Percentiles rank a stretch among this genome's conserved stretches.
phyloP scores from a whole-genome alignment of 176 grass and related monocot genomes.

The Ananas comosus region DNA sequence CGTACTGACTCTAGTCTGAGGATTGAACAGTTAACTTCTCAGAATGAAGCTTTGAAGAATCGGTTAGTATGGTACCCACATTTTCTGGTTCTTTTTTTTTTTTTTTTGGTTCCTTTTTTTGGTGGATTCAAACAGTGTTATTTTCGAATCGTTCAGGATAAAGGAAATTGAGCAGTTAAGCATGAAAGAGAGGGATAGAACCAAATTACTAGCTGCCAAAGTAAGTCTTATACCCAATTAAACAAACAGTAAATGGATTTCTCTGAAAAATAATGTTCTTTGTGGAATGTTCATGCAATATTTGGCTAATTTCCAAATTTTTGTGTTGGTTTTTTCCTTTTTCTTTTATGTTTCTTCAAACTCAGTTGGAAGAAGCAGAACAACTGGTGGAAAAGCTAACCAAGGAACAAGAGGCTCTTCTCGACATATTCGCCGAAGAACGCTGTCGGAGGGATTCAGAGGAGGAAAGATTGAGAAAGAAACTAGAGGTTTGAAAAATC shows the following conservation, averaged over 20 bases:
- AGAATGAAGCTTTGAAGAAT: constrained; percentile 11
- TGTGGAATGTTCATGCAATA: background rate
- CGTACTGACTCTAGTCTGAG: background rate
- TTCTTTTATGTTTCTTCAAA: background rate
- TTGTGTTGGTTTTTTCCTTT: background rate
- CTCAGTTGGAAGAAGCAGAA: constrained; percentile 7
- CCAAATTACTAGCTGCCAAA: constrained; percentile 12
- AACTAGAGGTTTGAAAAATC: constrained; percentile 9
- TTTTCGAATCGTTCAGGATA: constrained; percentile 1
- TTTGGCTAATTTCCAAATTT: background rate
- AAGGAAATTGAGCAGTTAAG: constrained; percentile 1
- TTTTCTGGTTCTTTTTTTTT: background rate
- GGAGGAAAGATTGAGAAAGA: constrained; percentile 20
- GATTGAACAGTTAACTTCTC: constrained; percentile 11
- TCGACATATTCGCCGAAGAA: constrained; percentile 25
- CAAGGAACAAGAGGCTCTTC: constrained; percentile 22
- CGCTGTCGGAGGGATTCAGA: constrained; percentile 5
- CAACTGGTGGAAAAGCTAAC: constrained; percentile 3
- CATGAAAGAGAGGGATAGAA: constrained; percentile 9
- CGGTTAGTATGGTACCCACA: background rate
- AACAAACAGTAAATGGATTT: no score
- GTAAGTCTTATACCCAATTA: background rate
- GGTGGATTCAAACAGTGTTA: background rate
- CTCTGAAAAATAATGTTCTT: no score
- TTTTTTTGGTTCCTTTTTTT: background rate